Evolutionary conservation across 805 yeast species (phyloP).

Genomic region (Candida tibetensis): DNA sequence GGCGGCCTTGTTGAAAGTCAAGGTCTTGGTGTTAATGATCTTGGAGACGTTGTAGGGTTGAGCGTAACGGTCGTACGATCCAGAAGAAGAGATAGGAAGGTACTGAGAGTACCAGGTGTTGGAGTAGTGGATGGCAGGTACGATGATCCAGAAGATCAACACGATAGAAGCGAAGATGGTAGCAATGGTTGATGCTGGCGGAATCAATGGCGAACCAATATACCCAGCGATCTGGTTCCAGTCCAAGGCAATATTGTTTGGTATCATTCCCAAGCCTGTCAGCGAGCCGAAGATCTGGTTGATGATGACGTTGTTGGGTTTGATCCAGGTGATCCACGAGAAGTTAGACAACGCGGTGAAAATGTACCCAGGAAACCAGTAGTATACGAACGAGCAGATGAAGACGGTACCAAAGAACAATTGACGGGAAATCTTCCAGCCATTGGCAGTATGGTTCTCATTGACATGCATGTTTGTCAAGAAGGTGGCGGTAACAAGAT

Average conservation of each 20-base stretch:
- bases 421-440: constrained; percentile 53
- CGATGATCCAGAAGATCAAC: constrained; percentile 46
- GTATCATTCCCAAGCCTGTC: constrained; percentile 63
- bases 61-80: constrained; percentile 52
- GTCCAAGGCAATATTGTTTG: constrained; percentile 55
- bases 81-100: constrained; percentile 52
- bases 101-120: constrained; percentile 59
- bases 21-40: constrained; percentile 41
- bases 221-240: constrained; percentile 61
- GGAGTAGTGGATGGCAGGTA: constrained; percentile 52
- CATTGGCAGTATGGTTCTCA: constrained; percentile 52
- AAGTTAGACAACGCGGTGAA: constrained; percentile 58
- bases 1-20: constrained; percentile 42
- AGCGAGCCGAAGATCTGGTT: constrained; percentile 63
- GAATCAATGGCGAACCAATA: constrained; percentile 61
- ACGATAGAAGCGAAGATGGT: constrained; percentile 37
- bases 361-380: constrained; percentile 57
- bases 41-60: constrained; percentile 47
- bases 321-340: constrained; percentile 66
- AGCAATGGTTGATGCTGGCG: constrained; percentile 54
- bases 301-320: constrained; percentile 55
- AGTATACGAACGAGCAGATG: constrained; percentile 16
- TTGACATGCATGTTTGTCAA: constrained; percentile 49
- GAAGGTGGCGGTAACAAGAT: constrained; percentile 58
- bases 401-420: constrained; percentile 15